Evolutionary conservation across 2,329 filamentous ascomycete species (phyloP).

Genomic region (Scedosporium minutisporum): DNA sequence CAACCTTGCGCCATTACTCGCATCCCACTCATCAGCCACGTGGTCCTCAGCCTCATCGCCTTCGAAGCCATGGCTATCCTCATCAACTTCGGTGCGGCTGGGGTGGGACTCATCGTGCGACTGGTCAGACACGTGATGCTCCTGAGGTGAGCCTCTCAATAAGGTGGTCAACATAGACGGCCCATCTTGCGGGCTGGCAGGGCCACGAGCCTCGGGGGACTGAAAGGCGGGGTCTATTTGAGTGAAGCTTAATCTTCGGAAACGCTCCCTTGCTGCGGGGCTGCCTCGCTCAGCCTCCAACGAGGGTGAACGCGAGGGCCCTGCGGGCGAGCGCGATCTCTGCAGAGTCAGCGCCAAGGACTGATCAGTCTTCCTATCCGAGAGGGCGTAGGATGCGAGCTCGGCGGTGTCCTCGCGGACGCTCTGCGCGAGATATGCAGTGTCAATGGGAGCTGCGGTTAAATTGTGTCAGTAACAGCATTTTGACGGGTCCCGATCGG

Average conservation of each 20-base stretch:
- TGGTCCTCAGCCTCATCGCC: conserved; percentile 8
- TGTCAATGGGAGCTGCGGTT: conserved; percentile 47
- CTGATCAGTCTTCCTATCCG: conserved; percentile 39
- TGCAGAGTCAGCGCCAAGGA: background rate
- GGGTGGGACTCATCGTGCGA: background rate
- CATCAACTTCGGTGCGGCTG: conserved; percentile 5
- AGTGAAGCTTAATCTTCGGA: conserved; percentile 6
- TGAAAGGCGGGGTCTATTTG: conserved; percentile 2
- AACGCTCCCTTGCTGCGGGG: background rate
- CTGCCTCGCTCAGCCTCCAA: background rate
- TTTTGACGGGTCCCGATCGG: background rate
- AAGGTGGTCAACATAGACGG: conserved; percentile 40
- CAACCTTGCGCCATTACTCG: conserved; percentile 7
- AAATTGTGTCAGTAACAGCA: background rate
- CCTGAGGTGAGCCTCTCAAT: conserved; percentile 38
- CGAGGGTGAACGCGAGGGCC: background rate
- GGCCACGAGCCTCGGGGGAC: conserved; percentile 2
- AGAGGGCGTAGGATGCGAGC: conserved; percentile 71
- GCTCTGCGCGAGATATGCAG: conserved; percentile 63
- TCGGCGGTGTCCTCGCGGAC: conserved; percentile 83
- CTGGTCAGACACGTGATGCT: conserved; percentile 17
- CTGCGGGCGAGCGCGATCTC: background rate
- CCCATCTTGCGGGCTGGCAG: conserved; percentile 17
- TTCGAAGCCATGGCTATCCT: conserved; percentile 17
- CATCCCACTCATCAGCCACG: conserved; percentile 10